These are phyloP conservation scores for Mortierella sp. DNA, from an alignment of 371 early-diverging fungal genomes.

Conservation along the genomic window DNA sequence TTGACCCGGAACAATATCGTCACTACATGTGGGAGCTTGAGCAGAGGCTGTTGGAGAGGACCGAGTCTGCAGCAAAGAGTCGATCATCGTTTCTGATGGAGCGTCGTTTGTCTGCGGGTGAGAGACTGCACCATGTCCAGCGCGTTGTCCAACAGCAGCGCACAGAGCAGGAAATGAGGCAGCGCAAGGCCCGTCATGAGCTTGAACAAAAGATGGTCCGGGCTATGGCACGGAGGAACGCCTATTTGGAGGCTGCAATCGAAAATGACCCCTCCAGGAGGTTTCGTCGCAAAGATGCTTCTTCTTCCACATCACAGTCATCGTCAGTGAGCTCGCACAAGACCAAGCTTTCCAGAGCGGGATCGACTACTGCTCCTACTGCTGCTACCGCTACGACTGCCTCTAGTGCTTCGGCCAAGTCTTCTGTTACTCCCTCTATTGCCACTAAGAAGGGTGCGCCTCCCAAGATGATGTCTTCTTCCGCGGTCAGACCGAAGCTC, in stretches of 20 bases:
- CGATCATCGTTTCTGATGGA: slow-evolving; percentile 44
- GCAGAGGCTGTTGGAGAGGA: slow-evolving; percentile 36
- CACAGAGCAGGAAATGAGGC: slow-evolving; percentile 40
- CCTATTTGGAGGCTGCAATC: slow-evolving; percentile 47
- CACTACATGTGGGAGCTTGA: slow-evolving; percentile 41
- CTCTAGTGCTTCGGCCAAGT: background rate
- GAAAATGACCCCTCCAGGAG: slow-evolving; percentile 56
- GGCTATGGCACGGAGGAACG: slow-evolving; percentile 49
- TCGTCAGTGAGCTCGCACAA: background rate
- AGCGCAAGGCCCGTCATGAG: slow-evolving; percentile 33
- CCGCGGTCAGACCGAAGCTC: background rate
- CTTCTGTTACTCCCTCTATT: background rate
- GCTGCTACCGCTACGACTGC: background rate
- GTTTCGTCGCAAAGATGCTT: slow-evolving; percentile 29
- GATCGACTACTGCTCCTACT: background rate
- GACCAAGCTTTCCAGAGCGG: background rate
- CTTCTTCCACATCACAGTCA: background rate
- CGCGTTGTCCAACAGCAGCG: slow-evolving; percentile 45
- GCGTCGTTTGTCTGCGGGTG: slow-evolving; percentile 39
- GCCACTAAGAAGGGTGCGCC: background rate
- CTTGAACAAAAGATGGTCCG: slow-evolving; percentile 55
- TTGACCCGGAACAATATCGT: slow-evolving; percentile 30
- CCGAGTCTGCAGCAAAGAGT: slow-evolving; percentile 41
- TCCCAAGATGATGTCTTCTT: background rate
- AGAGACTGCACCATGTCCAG: slow-evolving; percentile 38